These are phyloP conservation scores for Mycena leptocephala DNA, from an alignment of 768 basidiomycete genomes.

Conservation along the genomic window DNA sequence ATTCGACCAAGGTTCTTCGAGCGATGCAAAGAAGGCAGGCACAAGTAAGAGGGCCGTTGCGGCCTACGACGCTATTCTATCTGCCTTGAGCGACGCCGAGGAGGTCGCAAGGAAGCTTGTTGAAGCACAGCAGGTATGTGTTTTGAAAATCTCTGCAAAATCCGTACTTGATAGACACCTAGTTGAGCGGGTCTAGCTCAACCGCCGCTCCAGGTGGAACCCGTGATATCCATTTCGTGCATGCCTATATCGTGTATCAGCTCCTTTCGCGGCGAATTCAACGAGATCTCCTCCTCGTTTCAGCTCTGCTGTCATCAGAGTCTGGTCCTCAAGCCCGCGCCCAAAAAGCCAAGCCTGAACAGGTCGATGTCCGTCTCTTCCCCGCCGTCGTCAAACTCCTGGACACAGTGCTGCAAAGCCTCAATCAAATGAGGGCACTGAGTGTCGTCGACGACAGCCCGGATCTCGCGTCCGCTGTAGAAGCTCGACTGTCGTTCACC, in stretches of 20 bases:
- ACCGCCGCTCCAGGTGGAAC: constrained; percentile 59
- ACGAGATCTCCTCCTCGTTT: constrained; percentile 88
- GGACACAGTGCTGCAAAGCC: constrained; percentile 88
- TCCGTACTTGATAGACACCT: constrained; percentile 26
- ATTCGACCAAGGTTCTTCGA: constrained; percentile 46
- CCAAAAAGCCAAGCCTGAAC: constrained; percentile 52
- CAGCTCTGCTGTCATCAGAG: constrained; percentile 70
- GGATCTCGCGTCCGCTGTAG: constrained; percentile 84
- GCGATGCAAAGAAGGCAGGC: constrained; percentile 52
- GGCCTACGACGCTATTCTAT: constrained; percentile 89
- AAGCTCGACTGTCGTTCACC: constrained; percentile 82
- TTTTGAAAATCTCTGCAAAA: background rate
- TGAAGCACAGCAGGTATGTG: constrained; percentile 83
- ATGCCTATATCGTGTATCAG: constrained; percentile 91
- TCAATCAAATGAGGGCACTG: constrained; percentile 87
- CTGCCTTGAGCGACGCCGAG: constrained; percentile 92
- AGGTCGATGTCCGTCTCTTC: constrained; percentile 82
- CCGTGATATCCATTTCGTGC: constrained; percentile 88
- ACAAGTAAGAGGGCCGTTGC: constrained; percentile 85
- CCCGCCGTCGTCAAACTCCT: constrained; percentile 92
- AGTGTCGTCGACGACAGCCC: constrained; percentile 92
- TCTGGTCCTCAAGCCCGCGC: constrained; percentile 41
- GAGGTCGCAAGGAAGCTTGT: constrained; percentile 84
- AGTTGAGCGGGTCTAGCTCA: constrained; percentile 60
- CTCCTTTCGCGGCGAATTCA: constrained; percentile 91